Evolutionary conservation across 2,329 filamentous ascomycete species (phyloP), one percentile per base, ranked within the genome.

Genomic region (Beauveria asiatica): DNA sequence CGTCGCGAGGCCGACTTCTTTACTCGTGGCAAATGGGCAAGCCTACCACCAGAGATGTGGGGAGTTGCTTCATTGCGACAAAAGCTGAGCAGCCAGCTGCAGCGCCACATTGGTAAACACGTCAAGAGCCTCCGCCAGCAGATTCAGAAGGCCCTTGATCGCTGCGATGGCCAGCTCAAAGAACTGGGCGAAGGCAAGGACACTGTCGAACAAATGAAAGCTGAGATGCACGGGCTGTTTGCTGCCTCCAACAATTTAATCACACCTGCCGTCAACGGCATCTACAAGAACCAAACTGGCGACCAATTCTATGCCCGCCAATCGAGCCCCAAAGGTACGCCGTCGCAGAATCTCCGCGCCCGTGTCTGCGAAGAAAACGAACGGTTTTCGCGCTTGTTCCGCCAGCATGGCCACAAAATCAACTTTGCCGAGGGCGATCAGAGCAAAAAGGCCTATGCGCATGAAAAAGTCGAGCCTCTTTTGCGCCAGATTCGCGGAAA

Each of bases 201-300:
- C 64, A 81, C 78, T 0, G 73, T 80, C 1, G 76, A 79, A 62
- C 79, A 81, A 70, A 81, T 81, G 79, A 73, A 78, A 16, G 74
- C 80, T 61, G 77, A 81, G 67, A 79, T 81, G 66, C 78, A 79
- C 49, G 79, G 81, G 64, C 72, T 81, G 6, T 81, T 81, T 62
- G 80, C 78, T 0, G 72, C 75, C 0, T 81, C 77, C 37, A 80
- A 80, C 69, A 79, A 81, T 57, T 74, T 81, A n/a, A 78, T 81
- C 42, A 80, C 78, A 1, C 79, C 79, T 3, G 78, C 79, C 44
- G 77, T 81, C 27, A 78, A 81, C 57, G 79, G 79, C 54, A 80
- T 79, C 70, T 81, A 81, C 74, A 81, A 81, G 72, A 81, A 81
- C 62, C 79, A 79, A 0, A 78, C 79, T 17, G 76, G 77, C 60